Conservation (phyloP, 2,329 filamentous ascomycete genomes). For the Talaromyces sp. region DNA sequence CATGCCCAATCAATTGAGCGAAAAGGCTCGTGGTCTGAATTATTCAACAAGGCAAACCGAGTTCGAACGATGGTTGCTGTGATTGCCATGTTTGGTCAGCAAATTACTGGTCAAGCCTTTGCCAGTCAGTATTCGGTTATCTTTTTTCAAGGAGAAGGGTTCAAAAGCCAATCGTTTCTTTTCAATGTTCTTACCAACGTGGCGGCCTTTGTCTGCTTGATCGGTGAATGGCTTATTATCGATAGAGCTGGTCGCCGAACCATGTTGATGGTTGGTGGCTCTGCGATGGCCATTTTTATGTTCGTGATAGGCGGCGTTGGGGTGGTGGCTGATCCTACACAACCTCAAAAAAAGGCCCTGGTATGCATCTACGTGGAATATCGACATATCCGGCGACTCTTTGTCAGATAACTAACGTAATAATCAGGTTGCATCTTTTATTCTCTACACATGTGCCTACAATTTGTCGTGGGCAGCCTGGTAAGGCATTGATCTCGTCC, state of each 20-base stretch:
- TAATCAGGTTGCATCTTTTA: not conserved
- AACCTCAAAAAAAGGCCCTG: not conserved
- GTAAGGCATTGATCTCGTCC: not conserved
- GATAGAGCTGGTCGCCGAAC: not conserved
- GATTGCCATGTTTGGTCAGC: not conserved
- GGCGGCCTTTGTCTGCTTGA: not conserved
- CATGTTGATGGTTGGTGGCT: not conserved
- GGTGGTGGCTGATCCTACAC: not conserved
- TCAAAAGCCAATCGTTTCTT: not conserved
- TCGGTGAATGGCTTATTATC: not conserved
- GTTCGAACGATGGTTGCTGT: not conserved
- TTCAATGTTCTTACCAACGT: not conserved
- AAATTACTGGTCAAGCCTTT: not conserved
- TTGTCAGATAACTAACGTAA: not conserved
- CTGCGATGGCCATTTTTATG: not conserved
- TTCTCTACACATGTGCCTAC: not conserved
- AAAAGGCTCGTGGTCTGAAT: not conserved
- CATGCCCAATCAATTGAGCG: not conserved
- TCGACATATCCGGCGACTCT: not conserved
- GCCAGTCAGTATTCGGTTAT: not conserved
- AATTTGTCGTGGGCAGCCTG: not conserved
- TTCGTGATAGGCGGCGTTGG: not conserved
- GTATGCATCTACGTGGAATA: not conserved
- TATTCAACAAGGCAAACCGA: not conserved
- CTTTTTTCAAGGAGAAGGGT: not conserved